A percentile compares a stretch with the other conserved stretches of the same genome.
These are phyloP conservation scores for Aureobasidium sp. DNA, from an alignment of 2,329 filamentous ascomycete species.

Conservation along the genomic window DNA sequence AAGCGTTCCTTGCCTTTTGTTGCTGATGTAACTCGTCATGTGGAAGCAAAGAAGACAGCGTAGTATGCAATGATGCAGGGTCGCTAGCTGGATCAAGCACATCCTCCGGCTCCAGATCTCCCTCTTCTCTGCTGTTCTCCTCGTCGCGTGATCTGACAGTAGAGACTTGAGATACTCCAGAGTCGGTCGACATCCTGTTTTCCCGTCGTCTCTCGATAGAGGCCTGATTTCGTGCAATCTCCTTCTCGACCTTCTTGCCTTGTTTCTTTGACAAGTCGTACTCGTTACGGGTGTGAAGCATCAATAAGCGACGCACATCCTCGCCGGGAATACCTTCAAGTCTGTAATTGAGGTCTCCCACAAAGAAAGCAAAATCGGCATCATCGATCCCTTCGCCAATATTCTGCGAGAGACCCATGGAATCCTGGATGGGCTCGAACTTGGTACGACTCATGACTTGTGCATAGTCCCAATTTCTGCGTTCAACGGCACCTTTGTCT, in stretches of 20 bases:
- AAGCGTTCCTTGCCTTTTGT: conserved; percentile 68
- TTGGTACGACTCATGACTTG: conserved; percentile 71
- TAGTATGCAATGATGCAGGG: conserved; percentile 80
- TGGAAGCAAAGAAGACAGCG: conserved; percentile 74
- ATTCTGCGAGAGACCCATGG: conserved; percentile 53
- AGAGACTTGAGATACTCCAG: conserved; percentile 9
- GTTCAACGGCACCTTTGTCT: conserved; percentile 68
- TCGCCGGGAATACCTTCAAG: conserved; percentile 82
- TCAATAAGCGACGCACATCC: conserved; percentile 78
- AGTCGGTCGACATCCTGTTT: conserved; percentile 7
- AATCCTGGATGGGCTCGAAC: conserved; percentile 66
- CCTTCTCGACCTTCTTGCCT: conserved; percentile 30
- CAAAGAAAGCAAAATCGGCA: conserved; percentile 93
- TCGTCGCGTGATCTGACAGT: not conserved
- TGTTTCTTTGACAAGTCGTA: conserved; percentile 50
- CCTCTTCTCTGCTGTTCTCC: not conserved
- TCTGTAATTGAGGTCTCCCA: conserved; percentile 92
- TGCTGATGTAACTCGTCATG: conserved; percentile 80
- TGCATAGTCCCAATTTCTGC: conserved; percentile 81
- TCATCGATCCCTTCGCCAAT: conserved; percentile 68
- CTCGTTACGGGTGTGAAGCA: conserved; percentile 73
- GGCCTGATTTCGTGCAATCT: conserved; percentile 21
- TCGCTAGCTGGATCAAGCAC: conserved; percentile 39
- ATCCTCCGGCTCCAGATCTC: conserved; percentile 3
- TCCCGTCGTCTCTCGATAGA: conserved; percentile 3